These are phyloP conservation scores for Lipomyces starkeyi DNA, from an alignment of 805 yeast genomes.

Conservation along the genomic window DNA sequence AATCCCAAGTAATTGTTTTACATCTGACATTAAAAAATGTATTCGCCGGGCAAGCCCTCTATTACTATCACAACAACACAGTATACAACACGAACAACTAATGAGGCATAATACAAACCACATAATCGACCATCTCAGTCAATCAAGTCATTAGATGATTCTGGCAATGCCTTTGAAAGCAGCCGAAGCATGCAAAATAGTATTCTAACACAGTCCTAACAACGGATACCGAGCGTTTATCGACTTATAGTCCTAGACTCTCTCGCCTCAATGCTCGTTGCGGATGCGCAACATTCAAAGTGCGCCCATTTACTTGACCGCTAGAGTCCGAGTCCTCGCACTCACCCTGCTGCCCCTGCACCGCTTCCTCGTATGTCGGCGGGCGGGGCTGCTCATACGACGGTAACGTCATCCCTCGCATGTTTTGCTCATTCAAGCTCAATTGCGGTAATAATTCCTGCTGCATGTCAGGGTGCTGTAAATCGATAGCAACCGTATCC, in stretches of 20 bases:
- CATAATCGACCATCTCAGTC: too few species aligned
- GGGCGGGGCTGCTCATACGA: not conserved
- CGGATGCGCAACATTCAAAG: not conserved
- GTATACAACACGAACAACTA: too few species aligned
- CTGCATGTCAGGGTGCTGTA: not conserved
- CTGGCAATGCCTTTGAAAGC: too few species aligned
- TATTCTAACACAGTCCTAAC: not conserved
- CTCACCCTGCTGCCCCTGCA: not conserved
- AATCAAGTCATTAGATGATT: too few species aligned
- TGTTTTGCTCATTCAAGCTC: not conserved
- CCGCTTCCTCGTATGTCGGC: slow-evolving; percentile 1
- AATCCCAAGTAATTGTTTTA: too few species aligned
- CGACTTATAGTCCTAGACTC: not conserved
- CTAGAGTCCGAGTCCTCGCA: not conserved
- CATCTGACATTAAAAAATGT: too few species aligned
- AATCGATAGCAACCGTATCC: not conserved
- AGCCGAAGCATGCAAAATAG: too few species aligned
- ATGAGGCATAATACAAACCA: too few species aligned
- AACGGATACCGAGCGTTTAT: not conserved
- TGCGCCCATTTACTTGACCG: not conserved
- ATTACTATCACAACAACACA: too few species aligned
- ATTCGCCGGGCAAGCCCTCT: too few species aligned
- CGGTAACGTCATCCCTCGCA: not conserved
- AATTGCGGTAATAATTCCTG: not conserved
- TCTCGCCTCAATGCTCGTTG: not conserved